A percentile compares a stretch with the other conserved stretches of the same genome.
These are phyloP conservation scores for Trichoderma arundinaceum DNA, from an alignment of 2,329 filamentous ascomycete species.

Conservation along the genomic window DNA sequence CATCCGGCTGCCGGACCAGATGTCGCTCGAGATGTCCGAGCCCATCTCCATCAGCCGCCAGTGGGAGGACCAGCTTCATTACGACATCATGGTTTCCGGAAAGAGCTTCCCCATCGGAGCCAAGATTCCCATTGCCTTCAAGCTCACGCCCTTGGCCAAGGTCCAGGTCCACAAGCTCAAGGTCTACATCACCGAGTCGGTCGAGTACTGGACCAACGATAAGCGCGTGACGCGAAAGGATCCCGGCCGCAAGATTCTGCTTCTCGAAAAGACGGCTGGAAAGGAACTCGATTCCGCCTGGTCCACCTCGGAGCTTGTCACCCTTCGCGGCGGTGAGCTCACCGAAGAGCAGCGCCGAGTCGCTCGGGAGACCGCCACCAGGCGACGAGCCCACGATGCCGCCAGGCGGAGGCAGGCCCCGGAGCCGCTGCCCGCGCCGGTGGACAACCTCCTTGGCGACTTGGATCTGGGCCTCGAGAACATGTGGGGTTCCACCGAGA, in stretches of 20 bases:
- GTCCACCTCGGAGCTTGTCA: conserved; percentile 74
- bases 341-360: conserved; percentile 54
- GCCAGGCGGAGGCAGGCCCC: conserved; percentile 48
- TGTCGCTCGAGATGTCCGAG: conserved; percentile 87
- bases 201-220: conserved; percentile 89
- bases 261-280: conserved; percentile 89
- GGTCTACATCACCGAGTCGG: conserved; percentile 86
- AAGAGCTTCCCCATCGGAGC: conserved; percentile 91
- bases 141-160: conserved; percentile 89
- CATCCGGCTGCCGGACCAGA: conserved; percentile 83
- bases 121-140: conserved; percentile 91
- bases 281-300: conserved; percentile 74
- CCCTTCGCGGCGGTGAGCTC: conserved; percentile 81
- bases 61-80: conserved; percentile 94
- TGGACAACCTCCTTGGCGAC: conserved; percentile 79
- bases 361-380: conserved; percentile 54
- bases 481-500: conserved; percentile 86
- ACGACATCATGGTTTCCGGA: conserved; percentile 94
- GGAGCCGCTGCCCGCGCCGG: conserved; percentile 55
- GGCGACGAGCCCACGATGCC: conserved; percentile 61
- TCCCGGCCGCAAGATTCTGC: conserved; percentile 78
- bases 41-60: conserved; percentile 91
- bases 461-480: conserved; percentile 71
- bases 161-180: conserved; percentile 93
- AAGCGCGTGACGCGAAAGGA: conserved; percentile 85